Evolutionary conservation across 768 basidiomycete species (phyloP).

Genomic region (Tremella fuciformis): DNA sequence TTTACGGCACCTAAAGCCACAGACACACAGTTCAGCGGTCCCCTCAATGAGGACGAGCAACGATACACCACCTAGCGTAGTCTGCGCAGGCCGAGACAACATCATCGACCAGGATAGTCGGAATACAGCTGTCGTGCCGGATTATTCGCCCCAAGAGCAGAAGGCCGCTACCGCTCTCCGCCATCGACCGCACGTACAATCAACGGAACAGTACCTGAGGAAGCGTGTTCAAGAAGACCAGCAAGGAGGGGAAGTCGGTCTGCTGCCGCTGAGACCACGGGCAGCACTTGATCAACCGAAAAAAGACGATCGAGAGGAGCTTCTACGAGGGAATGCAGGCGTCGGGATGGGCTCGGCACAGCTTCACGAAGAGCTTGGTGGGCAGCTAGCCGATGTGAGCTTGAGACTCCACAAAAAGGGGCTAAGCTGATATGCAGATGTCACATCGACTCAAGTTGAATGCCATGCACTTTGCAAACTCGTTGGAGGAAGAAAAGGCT

Average conservation of each 20-base stretch:
- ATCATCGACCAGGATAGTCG: too few relatives aligned
- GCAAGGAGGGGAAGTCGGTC: constrained; percentile 25
- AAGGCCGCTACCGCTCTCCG: background rate
- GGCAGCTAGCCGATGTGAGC: constrained; percentile 48
- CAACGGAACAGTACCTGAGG: constrained; percentile 28
- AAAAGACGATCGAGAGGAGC: constrained; percentile 18
- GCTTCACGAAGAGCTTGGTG: constrained; percentile 49
- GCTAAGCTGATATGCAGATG: constrained; percentile 58
- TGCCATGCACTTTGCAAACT: constrained; percentile 70
- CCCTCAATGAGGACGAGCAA: too few relatives aligned
- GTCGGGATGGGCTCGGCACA: constrained; percentile 38
- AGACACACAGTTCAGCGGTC: too few relatives aligned
- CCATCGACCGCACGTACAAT: background rate
- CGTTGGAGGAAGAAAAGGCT: constrained; percentile 70
- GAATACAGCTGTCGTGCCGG: too few relatives aligned
- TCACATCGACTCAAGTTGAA: constrained; percentile 81
- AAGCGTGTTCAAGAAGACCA: constrained; percentile 26
- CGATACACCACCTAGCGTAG: too few relatives aligned
- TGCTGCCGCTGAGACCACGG: constrained; percentile 25
- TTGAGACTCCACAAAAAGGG: background rate
- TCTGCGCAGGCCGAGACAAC: too few relatives aligned
- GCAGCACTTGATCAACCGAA: background rate
- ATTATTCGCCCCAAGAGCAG: background rate
- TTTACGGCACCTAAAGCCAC: too few relatives aligned
- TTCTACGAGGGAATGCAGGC: constrained; percentile 20